These are phyloP conservation scores for Auriscalpium orientale DNA, from an alignment of 768 basidiomycete species.

Conservation along the genomic window DNA sequence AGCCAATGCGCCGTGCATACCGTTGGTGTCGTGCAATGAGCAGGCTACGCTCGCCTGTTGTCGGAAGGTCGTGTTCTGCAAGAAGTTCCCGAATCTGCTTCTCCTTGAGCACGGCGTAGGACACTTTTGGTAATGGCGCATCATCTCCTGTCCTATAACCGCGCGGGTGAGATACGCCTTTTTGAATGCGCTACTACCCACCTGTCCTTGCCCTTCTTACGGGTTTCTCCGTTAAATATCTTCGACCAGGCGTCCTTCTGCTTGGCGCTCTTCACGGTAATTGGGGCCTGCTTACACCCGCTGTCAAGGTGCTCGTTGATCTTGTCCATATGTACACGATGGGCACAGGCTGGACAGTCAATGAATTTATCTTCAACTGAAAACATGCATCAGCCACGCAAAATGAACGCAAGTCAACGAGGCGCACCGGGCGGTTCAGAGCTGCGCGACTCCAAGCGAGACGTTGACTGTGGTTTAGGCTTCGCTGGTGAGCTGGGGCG, in stretches of 20 bases:
- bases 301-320: slow-evolving; percentile 30
- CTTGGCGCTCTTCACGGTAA: background rate
- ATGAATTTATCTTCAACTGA: background rate
- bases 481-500: background rate
- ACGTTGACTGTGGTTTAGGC: background rate
- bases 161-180: too few species aligned
- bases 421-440: too few species aligned
- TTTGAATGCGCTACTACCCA: background rate
- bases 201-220: slow-evolving; percentile 10
- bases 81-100: slow-evolving; percentile 18
- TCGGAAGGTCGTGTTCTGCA: slow-evolving; percentile 12
- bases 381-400: too few species aligned
- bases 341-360: slow-evolving; percentile 5
- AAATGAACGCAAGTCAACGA: too few species aligned
- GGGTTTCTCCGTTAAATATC: slow-evolving; percentile 5
- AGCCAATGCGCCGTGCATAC: slow-evolving; percentile 3
- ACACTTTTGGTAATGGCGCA: slow-evolving; percentile 16
- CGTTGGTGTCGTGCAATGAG: slow-evolving; percentile 18
- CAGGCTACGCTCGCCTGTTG: slow-evolving; percentile 15
- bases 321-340: slow-evolving; percentile 17
- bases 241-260: slow-evolving; percentile 16
- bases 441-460: background rate
- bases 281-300: slow-evolving; percentile 18
- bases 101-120: slow-evolving; percentile 19
- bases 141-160: background rate